These are phyloP conservation scores for Chaetomium globosum DNA, from an alignment of 2,329 filamentous ascomycete genomes.

Conservation along the genomic window DNA sequence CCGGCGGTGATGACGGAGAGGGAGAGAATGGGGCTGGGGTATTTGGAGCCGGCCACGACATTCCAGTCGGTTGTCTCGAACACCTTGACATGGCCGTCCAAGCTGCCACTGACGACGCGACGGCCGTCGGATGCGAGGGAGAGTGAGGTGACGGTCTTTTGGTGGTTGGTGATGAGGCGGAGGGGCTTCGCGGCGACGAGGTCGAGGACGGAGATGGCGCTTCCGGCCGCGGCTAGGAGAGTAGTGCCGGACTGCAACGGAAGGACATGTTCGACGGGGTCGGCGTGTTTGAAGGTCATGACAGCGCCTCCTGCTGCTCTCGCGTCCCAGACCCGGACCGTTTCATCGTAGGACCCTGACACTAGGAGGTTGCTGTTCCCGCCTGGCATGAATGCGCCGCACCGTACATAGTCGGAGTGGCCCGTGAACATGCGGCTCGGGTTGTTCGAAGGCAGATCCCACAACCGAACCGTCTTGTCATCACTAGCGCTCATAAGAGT, in stretches of 20 bases:
- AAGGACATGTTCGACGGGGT: constrained; percentile 84
- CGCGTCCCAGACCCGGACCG: constrained; percentile 91
- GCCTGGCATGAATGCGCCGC: constrained; percentile 80
- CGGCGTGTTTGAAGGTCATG: constrained; percentile 94
- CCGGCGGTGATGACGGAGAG: constrained; percentile 73
- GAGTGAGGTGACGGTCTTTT: constrained; percentile 93
- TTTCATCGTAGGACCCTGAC: constrained; percentile 92
- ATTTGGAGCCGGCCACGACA: constrained; percentile 92
- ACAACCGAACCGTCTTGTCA: constrained; percentile 87
- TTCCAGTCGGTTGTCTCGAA: constrained; percentile 96
- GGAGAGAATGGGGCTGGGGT: constrained; percentile 85
- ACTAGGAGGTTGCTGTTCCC: constrained; percentile 73
- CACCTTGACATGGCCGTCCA: constrained; percentile 96
- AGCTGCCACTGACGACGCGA: constrained; percentile 80
- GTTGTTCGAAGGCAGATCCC: constrained; percentile 84
- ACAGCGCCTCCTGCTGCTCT: constrained; percentile 68
- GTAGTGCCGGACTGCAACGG: constrained; percentile 85
- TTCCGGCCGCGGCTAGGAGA: constrained; percentile 80
- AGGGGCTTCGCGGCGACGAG: constrained; percentile 87
- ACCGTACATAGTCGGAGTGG: constrained; percentile 90
- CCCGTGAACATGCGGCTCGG: constrained; percentile 79
- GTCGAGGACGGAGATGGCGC: constrained; percentile 87
- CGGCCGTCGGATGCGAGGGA: constrained; percentile 78
- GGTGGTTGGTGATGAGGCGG: constrained; percentile 87
- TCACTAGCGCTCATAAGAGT: constrained; percentile 87